phyloP scores from a whole-genome alignment of 2,329 filamentous ascomycete species.

The Colletotrichum kahawae region DNA sequence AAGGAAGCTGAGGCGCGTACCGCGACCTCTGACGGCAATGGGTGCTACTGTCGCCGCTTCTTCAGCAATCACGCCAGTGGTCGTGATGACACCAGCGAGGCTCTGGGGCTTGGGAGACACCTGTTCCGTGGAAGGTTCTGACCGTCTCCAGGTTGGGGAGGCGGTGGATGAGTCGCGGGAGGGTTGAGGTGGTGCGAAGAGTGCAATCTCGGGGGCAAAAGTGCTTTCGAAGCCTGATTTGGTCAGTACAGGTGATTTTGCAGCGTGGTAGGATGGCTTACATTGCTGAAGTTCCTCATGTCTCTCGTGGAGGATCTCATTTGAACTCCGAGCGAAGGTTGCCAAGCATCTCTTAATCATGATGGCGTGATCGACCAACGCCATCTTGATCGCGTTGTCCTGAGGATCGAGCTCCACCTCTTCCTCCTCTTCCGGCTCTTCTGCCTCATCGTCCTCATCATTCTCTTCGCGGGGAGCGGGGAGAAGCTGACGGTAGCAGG shows the following conservation, averaged over 20 bases:
- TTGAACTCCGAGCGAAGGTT: conserved; percentile 68
- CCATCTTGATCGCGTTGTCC: conserved; percentile 82
- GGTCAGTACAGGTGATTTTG: conserved; percentile 1
- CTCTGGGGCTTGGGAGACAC: conserved; percentile 33
- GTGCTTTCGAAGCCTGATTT: conserved; percentile 62
- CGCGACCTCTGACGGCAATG: conserved; percentile 55
- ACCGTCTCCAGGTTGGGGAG: conserved; percentile 54
- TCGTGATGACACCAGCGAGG: conserved; percentile 34
- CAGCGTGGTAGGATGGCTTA: conserved; percentile 47
- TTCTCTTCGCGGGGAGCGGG: conserved; percentile 52
- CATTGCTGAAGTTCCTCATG: conserved; percentile 67
- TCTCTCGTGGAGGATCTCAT: conserved; percentile 60
- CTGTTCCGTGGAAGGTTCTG: conserved; percentile 48
- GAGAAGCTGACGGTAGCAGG: conserved; percentile 77
- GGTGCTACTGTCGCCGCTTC: conserved; percentile 57
- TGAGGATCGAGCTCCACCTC: conserved; percentile 61
- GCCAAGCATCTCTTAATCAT: conserved; percentile 83
- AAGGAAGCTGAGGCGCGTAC: conserved; percentile 62
- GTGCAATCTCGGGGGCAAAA: conserved; percentile 69
- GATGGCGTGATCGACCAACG: conserved; percentile 86
- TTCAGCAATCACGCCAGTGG: conserved; percentile 44
- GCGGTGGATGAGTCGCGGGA: conserved; percentile 46
- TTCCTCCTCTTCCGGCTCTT: conserved; percentile 48
- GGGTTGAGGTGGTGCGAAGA: conserved; percentile 60
- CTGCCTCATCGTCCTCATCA: conserved; percentile 42